phyloP scores from a whole-genome alignment of 768 basidiomycete species.

The Amanita inopinata region DNA sequence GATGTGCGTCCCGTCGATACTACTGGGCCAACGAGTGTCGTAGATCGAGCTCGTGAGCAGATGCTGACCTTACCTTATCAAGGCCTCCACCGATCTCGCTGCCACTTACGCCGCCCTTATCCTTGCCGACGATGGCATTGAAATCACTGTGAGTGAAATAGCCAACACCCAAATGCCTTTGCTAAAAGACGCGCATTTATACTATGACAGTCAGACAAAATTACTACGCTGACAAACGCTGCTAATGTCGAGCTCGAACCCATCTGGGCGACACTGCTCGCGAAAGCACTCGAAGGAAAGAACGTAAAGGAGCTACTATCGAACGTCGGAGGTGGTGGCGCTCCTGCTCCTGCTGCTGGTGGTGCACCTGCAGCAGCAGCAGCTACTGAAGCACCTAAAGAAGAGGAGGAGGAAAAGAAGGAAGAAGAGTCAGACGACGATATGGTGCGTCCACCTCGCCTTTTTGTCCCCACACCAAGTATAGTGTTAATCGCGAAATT shows the following conservation, averaged over 20 bases:
- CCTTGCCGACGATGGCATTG: slow-evolving; percentile 93
- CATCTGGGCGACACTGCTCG: slow-evolving; percentile 96
- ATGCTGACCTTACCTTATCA: not conserved
- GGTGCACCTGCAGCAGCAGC: slow-evolving; percentile 49
- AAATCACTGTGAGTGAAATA: slow-evolving; percentile 78
- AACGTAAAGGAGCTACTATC: slow-evolving; percentile 92
- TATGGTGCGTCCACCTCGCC: slow-evolving; percentile 45
- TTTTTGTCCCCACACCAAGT: not conserved
- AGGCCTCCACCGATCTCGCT: slow-evolving; percentile 70
- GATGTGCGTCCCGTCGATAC: slow-evolving; percentile 15
- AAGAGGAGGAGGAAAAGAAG: slow-evolving; percentile 81
- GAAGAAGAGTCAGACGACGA: slow-evolving; percentile 88
- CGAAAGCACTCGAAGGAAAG: slow-evolving; percentile 97
- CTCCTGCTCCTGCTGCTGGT: slow-evolving; percentile 52
- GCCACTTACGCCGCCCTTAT: slow-evolving; percentile 96
- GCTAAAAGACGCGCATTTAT: slow-evolving; percentile 8
- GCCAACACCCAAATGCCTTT: not conserved
- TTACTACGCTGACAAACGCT: slow-evolving; percentile 72
- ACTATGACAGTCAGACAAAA: slow-evolving; percentile 74
- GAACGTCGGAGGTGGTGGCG: slow-evolving; percentile 89
- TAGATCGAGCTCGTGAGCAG: not conserved
- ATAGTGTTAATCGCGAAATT: not conserved
- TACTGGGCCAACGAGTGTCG: slow-evolving; percentile 12
- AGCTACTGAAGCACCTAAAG: slow-evolving; percentile 62
- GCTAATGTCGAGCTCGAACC: slow-evolving; percentile 85